Conservation (phyloP, 129 eudicot species). For the Logfia minima region DNA sequence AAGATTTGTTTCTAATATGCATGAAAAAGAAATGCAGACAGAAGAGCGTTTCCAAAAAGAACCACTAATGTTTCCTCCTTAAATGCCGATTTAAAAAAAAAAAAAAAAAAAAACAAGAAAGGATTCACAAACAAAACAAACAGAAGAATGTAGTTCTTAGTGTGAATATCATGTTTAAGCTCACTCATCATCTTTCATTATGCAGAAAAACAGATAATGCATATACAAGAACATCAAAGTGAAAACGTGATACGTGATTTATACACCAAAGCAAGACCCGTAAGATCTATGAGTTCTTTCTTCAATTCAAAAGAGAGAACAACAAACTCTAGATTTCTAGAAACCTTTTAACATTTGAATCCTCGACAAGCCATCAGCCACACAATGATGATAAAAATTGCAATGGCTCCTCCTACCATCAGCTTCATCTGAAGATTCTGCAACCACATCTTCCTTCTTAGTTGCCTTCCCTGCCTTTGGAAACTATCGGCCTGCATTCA, state of each 20-base stretch:
- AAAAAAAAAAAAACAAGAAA: neutral
- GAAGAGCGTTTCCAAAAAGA: neutral
- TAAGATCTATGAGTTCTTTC: slow-evolving; percentile 11
- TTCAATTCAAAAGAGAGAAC: slow-evolving; percentile 17
- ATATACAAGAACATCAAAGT: slow-evolving; percentile 26
- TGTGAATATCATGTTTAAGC: slow-evolving; percentile 1
- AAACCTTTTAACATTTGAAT: slow-evolving; percentile 46
- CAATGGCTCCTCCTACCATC: slow-evolving; percentile 64
- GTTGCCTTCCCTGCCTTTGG: slow-evolving; percentile 86
- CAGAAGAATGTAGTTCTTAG: neutral
- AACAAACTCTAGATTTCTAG: slow-evolving; percentile 17
- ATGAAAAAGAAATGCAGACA: too few species aligned
- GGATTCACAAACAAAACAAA: neutral
- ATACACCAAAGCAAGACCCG: slow-evolving; percentile 21
- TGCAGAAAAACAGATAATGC: slow-evolving; percentile 21
- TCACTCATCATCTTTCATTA: slow-evolving; percentile 26
- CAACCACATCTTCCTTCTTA: slow-evolving; percentile 87
- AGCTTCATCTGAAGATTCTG: slow-evolving; percentile 86
- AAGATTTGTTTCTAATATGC: too few species aligned
- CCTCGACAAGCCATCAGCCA: slow-evolving; percentile 71
- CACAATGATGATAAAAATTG: slow-evolving; percentile 53
- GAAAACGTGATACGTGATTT: slow-evolving; percentile 25
- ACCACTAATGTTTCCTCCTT: neutral
- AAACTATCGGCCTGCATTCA: slow-evolving; percentile 80
- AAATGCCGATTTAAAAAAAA: neutral